These are phyloP conservation scores for Acanthamoeba lugdunensis DNA, from an alignment of 208 protist genomes.

Conservation along the genomic window DNA sequence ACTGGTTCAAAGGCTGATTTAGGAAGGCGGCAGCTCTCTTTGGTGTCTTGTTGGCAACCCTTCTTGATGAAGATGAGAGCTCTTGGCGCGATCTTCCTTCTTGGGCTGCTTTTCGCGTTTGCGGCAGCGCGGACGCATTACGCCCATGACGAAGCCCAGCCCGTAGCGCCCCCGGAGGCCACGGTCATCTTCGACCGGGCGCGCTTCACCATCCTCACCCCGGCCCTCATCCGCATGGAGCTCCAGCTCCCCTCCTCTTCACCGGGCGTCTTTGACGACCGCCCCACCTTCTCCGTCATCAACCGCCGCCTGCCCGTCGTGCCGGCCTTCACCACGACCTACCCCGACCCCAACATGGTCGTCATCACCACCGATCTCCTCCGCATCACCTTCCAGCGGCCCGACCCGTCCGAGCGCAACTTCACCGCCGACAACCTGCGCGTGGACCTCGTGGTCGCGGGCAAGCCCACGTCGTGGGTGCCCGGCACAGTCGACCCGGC, in stretches of 20 bases:
- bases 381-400: conserved; percentile 21
- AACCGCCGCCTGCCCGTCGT: conserved; percentile 33
- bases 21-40: not conserved
- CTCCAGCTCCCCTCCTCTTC: not conserved
- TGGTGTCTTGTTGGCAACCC: not conserved
- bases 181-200: conserved; percentile 38
- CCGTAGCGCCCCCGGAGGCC: conserved; percentile 24
- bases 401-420: not conserved
- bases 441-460: not conserved
- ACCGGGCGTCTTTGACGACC: conserved; percentile 10
- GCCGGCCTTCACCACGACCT: not conserved
- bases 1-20: too few relatives aligned
- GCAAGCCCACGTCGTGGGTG: conserved; percentile 20
- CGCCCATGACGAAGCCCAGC: not conserved
- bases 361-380: conserved; percentile 44
- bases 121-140: too few relatives aligned
- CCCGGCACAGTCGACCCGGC: conserved; percentile 11
- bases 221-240: conserved; percentile 60
- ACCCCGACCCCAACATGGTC: not conserved
- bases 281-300: conserved; percentile 51
- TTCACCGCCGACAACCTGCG: not conserved
- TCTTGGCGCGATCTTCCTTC: too few relatives aligned
- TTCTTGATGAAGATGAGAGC: not conserved
- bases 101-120: too few relatives aligned
- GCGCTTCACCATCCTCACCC: conserved; percentile 66